Evolutionary conservation across 2,329 filamentous ascomycete species (phyloP), one percentile per base, ranked within the genome.

Genomic region (Fusarium devonianum): DNA sequence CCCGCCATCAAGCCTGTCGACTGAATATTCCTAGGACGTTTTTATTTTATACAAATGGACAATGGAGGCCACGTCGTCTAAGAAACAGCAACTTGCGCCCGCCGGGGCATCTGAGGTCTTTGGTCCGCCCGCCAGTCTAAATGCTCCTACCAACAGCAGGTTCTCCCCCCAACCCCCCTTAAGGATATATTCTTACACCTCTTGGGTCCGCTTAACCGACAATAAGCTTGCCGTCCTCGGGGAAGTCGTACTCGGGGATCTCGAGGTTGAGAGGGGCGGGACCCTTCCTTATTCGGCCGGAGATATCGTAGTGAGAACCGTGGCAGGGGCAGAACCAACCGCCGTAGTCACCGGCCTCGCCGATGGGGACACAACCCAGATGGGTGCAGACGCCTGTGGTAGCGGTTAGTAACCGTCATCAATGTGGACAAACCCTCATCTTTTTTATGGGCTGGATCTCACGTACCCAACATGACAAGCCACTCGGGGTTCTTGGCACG

Each of bases 301-400:
- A 97, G 76, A 99, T 97, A 75, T 99, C 94, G 86, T 99, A 99
- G 84, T 99, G 94, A 67, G 92, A 97, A 77, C 94, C 94, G 85
- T 99, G 94, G 89, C 94, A 99, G 63, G 94, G 94, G 83, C 94
- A 99, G 89, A 99, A 99, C 94, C 94, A 99, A 73, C 94, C 94
- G 74, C 94, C 94, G 71, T 82, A 99, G 78, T 99, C 95, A 75
- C 94, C 94, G 62, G 94, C 91, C 82, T 99, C 94, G 71, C 95
- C 94, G 70, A 99, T 99, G 72, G 94, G 94, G 67, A 99, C 94
- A 85, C 94, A 99, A 79, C 94, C 94, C 72, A 99, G 82, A 79
- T 99, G 94, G 71, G 94, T 99, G 89, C 94, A 99, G 77, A 99
- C 93, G 78, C 92, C 90, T 93, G 28, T 4, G 21, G 36, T 16